A percentile compares a stretch with the other conserved stretches of the same genome.
These are phyloP conservation scores for Ramalina intermedia DNA, from an alignment of 495 filamentous ascomycete species.

Conservation along the genomic window DNA sequence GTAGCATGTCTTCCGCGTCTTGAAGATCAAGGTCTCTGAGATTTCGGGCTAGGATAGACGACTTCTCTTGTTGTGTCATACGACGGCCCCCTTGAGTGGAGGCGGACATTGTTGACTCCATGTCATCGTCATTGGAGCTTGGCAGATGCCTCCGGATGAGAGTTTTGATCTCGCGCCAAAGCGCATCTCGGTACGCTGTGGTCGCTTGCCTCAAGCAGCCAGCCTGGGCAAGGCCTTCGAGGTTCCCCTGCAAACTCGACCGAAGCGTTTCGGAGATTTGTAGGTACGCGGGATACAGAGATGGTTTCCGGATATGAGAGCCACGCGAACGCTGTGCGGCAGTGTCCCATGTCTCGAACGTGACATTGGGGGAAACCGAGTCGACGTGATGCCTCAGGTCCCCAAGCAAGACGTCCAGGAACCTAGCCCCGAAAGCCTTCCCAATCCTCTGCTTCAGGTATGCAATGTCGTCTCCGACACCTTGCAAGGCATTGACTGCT, in stretches of 20 bases:
- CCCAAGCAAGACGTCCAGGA: constrained; percentile 60
- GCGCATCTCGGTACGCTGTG: constrained; percentile 71
- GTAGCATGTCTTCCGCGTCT: constrained; percentile 75
- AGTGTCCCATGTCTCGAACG: constrained; percentile 61
- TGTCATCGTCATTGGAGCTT: constrained; percentile 84
- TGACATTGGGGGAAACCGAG: constrained; percentile 52
- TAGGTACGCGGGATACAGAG: constrained; percentile 61
- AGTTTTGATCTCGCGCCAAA: constrained; percentile 72
- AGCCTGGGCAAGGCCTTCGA: constrained; percentile 67
- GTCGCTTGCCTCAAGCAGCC: constrained; percentile 66
- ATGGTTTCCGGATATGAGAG: constrained; percentile 47
- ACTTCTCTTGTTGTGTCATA: constrained; percentile 74
- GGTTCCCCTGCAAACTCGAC: constrained; percentile 44
- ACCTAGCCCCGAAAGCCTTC: constrained; percentile 68
- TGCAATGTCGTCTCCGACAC: constrained; percentile 60
- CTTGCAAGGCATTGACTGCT: constrained; percentile 63
- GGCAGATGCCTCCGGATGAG: constrained; percentile 77
- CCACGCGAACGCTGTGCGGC: constrained; percentile 51
- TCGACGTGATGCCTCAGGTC: constrained; percentile 78
- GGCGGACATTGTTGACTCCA: constrained; percentile 74
- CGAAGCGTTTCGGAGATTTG: constrained; percentile 53
- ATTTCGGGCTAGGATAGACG: constrained; percentile 78
- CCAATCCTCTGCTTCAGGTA: constrained; percentile 68
- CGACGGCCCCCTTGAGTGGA: constrained; percentile 64
- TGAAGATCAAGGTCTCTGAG: constrained; percentile 69